Evolutionary conservation across 1,139 yeast genomes (phyloP).

Genomic region (Candida tetrigidarum): DNA sequence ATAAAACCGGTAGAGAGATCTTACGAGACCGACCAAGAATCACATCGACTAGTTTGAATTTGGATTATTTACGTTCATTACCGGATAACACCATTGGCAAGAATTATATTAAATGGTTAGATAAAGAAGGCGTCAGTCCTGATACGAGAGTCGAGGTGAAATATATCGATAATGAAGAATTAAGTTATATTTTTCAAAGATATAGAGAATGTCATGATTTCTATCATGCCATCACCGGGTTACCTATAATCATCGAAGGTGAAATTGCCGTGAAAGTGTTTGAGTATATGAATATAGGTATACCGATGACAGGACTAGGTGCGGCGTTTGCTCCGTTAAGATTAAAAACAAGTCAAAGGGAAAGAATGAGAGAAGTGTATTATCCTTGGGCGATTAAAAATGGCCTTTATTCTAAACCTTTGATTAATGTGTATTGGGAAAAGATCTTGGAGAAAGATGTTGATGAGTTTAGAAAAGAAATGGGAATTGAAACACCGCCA

Average conservation of each 20-base stretch:
- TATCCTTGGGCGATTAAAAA: conserved; percentile 89
- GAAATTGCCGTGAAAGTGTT: conserved; percentile 92
- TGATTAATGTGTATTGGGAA: conserved; percentile 95
- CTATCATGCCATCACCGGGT: conserved; percentile 89
- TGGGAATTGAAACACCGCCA: conserved; percentile 76
- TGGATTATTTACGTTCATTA: conserved; percentile 59
- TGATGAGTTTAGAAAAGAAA: conserved; percentile 67
- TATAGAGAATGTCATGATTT: conserved; percentile 98
- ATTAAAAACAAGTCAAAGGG: conserved; percentile 57
- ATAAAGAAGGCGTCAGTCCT: conserved; percentile 88
- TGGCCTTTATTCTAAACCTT: conserved; percentile 74
- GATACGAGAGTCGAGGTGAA: conserved; percentile 90
- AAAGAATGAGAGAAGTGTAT: conserved; percentile 61
- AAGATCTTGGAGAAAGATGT: conserved; percentile 74
- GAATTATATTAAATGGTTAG: conserved; percentile 80
- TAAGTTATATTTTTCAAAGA: conserved; percentile 89
- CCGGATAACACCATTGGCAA: conserved; percentile 81
- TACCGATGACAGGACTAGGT: conserved; percentile 96
- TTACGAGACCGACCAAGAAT: conserved; percentile 83
- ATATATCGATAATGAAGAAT: conserved; percentile 86
- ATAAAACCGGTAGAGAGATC: conserved; percentile 76
- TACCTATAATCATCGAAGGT: conserved; percentile 93
- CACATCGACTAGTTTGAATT: conserved; percentile 69
- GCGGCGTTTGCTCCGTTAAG: conserved; percentile 84
- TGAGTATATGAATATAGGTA: conserved; percentile 90